Evolutionary conservation across 306 rosid genomes (phyloP), one percentile per base, ranked within the genome.

Genomic region (Ormosia semicastrata): DNA sequence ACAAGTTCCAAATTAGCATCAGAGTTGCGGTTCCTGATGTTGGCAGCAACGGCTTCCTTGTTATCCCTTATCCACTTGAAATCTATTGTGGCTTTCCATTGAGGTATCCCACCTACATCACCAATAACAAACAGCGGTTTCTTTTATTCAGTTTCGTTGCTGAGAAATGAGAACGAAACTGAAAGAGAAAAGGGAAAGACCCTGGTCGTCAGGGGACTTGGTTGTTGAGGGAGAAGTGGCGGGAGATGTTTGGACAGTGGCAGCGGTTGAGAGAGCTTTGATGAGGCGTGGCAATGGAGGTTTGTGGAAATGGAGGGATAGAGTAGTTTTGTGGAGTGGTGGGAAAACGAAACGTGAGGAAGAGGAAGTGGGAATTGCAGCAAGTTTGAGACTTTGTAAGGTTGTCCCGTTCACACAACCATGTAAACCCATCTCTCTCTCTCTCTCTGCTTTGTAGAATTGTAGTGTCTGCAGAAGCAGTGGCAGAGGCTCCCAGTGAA

Each of bases 41-140:
- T 95, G 60, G 69, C 85, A 73, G 91, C 94, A 76, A 95, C 90
- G 33, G 81, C 89, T 49, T 93, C 97, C 91, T 87, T 88, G 89
- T 93, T 93, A 41, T 95, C 99, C 87, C 85, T 90, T 70, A 92
- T 95, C 98, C 98, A 95, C 89, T 93, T 93, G 93, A 95, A 95
- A 75, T 92, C 98, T 15, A 95, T 86, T 2, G 97, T 84, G 36
- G 98, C 98, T 82, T 89, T 95, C 99, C 99, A 95, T 67, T 88
- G 98, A 58, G 88, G 82, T 71, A 82, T 95, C 57, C 29, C 86
- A 82, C 73, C 98, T 92, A 60, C 77, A 71, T 72, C 84, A 59
- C 43, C 69, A 59, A 13, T 58, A 43, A 8, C 49, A 67, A 67
- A 56, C 70, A 43, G 15, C 33, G 11, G 7, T 32, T 13, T 33